Percentiles rank a stretch among this genome's conserved stretches.
These are phyloP conservation scores for Leptodontidium sp. DNA, from an alignment of 2,329 filamentous ascomycete species.

Conservation along the genomic window DNA sequence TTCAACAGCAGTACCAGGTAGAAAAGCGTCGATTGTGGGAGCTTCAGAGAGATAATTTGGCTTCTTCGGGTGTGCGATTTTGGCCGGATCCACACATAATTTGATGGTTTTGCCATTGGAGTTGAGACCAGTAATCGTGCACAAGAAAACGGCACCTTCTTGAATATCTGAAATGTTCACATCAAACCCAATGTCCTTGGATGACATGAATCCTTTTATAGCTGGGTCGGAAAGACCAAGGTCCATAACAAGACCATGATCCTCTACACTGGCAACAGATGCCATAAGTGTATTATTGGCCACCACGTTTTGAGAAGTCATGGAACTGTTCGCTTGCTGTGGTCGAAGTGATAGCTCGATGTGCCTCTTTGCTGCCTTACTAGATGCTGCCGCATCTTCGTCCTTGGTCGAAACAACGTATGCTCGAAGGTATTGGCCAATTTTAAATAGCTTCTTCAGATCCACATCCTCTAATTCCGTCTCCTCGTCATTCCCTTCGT, in stretches of 20 bases:
- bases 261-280: conserved; percentile 89
- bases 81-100: conserved; percentile 77
- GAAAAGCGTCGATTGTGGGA: conserved; percentile 86
- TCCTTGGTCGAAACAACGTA: conserved; percentile 82
- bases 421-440: conserved; percentile 89
- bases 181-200: conserved; percentile 77
- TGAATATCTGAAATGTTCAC: conserved; percentile 74
- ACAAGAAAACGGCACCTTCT: conserved; percentile 85
- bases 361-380: conserved; percentile 71
- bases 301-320: conserved; percentile 77
- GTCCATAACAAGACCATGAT: conserved; percentile 95
- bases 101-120: conserved; percentile 86
- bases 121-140: conserved; percentile 77
- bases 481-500: conserved; percentile 62
- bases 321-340: conserved; percentile 76
- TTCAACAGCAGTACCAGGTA: conserved; percentile 91
- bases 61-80: conserved; percentile 71
- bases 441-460: conserved; percentile 75
- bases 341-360: conserved; percentile 91
- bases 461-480: conserved; percentile 69
- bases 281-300: conserved; percentile 84
- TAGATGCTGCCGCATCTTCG: conserved; percentile 55
- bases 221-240: conserved; percentile 75
- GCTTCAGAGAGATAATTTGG: conserved; percentile 75
- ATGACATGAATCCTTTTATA: conserved; percentile 83